Base-by-base conservation (phyloP, 2,329 filamentous ascomycete genomes). In the Verticillium albo-atrum region DNA sequence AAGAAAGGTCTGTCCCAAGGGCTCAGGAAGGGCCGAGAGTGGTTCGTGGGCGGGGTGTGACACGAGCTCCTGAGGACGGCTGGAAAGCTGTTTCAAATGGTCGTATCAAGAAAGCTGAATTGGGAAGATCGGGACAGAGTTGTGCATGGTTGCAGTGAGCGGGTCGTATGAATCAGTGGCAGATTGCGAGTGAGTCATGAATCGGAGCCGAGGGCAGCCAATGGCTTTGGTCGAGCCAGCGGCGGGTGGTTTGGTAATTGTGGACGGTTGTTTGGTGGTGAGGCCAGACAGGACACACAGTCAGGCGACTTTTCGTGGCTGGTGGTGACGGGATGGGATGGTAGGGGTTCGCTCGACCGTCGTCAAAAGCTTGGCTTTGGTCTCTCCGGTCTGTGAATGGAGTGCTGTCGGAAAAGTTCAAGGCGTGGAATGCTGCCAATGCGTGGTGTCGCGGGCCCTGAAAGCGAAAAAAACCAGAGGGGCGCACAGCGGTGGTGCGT, bases 31-130 rank as follows among this genome's bases (percentile, higher is more conserved):
- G 26, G 17, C 17, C 30, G 52, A 12, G 15, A 14, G 52, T 54
- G 26, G 52, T 30, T 23, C 27, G 52, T 20, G 52, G 26, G 52
- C 30, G 52, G 26, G 26, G 30, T 54, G 52, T 54, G 27, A 54
- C 52, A 54, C 52, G 27, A 23, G 52, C 30, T 54, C 15, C 52
- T 30, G 52, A 28, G 37, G n/a, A 47, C n/a, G 52, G 28, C 52
- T 54, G 52, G 52, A 34, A 54, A 54, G 52, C 9, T 30, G 52
- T 54, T 54, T 54, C 52, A 54, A 54, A 32, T n/a, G n/a, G 52
- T 28, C 27, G 25, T 54, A 32, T 47, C 37, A 47, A 47, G 37
- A 47, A 23, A 23, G 37, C 37, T 47, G 37, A 23, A 47, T 20
- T 47, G n/a, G 37, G 37, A 47, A 47, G 37, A 47, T 47, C 37